A percentile compares a stretch with the other conserved stretches of the same genome.
Evolutionary conservation across 352 stramenopile genomes (phyloP).

Genomic region (Phytophthora ohioensis): DNA sequence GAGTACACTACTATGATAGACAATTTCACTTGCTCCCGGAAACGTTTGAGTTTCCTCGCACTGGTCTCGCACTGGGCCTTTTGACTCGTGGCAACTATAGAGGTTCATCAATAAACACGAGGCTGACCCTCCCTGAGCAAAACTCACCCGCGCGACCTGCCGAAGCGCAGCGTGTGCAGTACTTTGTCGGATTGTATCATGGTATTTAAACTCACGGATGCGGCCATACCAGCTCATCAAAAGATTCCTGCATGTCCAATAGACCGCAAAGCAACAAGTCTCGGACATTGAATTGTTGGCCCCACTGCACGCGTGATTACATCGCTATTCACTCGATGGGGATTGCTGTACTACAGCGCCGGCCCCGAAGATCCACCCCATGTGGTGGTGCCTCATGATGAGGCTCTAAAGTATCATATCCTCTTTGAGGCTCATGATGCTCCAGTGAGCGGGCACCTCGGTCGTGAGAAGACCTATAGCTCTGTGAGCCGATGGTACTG

Average conservation of each 20-base stretch:
- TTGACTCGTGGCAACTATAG: slow-evolving; percentile 16
- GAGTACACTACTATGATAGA: slow-evolving; percentile 12
- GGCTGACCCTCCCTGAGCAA: slow-evolving; percentile 15
- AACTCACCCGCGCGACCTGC: slow-evolving; percentile 9
- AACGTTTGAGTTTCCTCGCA: slow-evolving; percentile 21
- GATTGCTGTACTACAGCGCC: too few species aligned
- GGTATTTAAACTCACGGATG: slow-evolving; percentile 10
- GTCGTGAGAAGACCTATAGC: too few species aligned
- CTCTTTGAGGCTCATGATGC: too few species aligned
- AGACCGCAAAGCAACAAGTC: not conserved
- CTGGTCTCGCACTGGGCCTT: not conserved
- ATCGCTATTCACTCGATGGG: too few species aligned
- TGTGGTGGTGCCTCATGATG: too few species aligned
- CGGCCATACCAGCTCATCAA: not conserved
- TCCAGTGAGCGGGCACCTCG: too few species aligned
- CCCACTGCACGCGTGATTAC: too few species aligned
- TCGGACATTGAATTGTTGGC: too few species aligned
- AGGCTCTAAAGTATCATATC: too few species aligned
- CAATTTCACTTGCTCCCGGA: slow-evolving; percentile 25
- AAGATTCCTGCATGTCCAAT: not conserved
- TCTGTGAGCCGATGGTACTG: too few species aligned
- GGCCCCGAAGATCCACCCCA: too few species aligned
- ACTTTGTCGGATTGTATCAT: slow-evolving; percentile 13
- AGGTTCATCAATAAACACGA: slow-evolving; percentile 19
- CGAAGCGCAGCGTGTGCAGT: slow-evolving; percentile 6